A percentile compares a stretch with the other conserved stretches of the same genome.
Evolutionary conservation across 352 stramenopile genomes (phyloP).

Genomic region (Aphanomyces invadans): DNA sequence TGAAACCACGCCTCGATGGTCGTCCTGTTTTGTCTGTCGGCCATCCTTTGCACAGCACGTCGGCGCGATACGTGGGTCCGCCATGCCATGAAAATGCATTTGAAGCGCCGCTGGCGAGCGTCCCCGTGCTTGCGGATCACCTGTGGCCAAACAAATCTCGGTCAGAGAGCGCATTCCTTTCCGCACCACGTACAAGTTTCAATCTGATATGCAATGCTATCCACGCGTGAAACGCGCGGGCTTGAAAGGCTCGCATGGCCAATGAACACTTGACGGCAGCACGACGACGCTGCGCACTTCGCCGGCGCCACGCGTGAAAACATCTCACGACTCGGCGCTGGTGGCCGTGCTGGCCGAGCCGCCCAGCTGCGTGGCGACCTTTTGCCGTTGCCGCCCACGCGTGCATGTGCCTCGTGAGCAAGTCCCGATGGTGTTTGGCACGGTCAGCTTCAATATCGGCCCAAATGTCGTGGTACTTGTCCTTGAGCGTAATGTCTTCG

Average conservation of each 20-base stretch:
- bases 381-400: not conserved
- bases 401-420: not conserved
- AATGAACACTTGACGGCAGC: not conserved
- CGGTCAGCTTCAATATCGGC: conserved; percentile 6
- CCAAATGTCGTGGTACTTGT: conserved; percentile 22
- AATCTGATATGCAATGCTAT: not conserved
- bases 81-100: not conserved
- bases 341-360: not conserved
- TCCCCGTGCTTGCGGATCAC: not conserved
- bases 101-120: not conserved
- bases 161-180: too few relatives aligned
- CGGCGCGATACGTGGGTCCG: too few relatives aligned
- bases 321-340: not conserved
- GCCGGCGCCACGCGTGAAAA: conserved; percentile 3
- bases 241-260: not conserved
- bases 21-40: not conserved
- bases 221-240: not conserved
- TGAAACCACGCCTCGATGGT: not conserved
- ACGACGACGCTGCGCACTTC: not conserved
- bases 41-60: not conserved
- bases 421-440: not conserved
- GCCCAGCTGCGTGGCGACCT: not conserved
- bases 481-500: conserved; percentile 1
- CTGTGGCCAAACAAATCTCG: not conserved
- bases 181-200: not conserved